A percentile compares a stretch with the other conserved stretches of the same genome.
phyloP scores from a whole-genome alignment of 2,329 filamentous ascomycete genomes.

The Truncatella angustata region DNA sequence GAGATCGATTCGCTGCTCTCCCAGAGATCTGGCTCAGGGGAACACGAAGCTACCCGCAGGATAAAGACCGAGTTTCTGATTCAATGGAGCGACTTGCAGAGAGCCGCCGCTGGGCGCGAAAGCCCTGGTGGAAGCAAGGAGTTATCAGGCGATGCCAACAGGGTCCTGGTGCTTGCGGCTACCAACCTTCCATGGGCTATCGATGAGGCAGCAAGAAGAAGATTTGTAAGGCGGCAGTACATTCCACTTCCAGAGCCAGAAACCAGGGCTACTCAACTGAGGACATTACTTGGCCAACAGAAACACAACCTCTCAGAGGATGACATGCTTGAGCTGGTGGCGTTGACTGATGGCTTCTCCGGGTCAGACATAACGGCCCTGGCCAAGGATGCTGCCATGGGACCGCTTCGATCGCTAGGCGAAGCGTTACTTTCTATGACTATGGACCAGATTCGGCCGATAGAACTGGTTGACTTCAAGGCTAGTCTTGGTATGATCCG shows the following conservation, averaged over 20 bases:
- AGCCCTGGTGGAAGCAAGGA: constrained; percentile 64
- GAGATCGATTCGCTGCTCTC: constrained; percentile 95
- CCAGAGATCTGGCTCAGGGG: constrained; percentile 75
- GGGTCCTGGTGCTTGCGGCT: constrained; percentile 89
- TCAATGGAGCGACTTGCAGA: constrained; percentile 92
- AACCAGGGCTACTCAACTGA: constrained; percentile 76
- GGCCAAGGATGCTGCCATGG: constrained; percentile 98
- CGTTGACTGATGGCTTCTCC: constrained; percentile 88
- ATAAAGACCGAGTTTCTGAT: constrained; percentile 99
- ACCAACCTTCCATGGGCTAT: constrained; percentile 98
- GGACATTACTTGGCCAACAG: constrained; percentile 79
- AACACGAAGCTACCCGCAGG: constrained; percentile 88
- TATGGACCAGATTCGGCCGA: constrained; percentile 91
- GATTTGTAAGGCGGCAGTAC: constrained; percentile 93
- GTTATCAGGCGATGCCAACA: constrained; percentile 70
- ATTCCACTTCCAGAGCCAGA: constrained; percentile 87
- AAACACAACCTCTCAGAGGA: constrained; percentile 73
- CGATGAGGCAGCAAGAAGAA: constrained; percentile 85
- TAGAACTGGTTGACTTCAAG: constrained; percentile 78
- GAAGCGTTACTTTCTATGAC: constrained; percentile 87
- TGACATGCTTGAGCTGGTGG: constrained; percentile 74
- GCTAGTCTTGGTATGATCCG: constrained; percentile 81
- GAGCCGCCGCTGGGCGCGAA: constrained; percentile 85
- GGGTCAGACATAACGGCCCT: constrained; percentile 95
- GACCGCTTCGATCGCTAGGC: constrained; percentile 83